Percentiles rank a stretch among this genome's conserved stretches.
Conservation (phyloP, 1,139 yeast genomes). For the Diutina catenulata region DNA sequence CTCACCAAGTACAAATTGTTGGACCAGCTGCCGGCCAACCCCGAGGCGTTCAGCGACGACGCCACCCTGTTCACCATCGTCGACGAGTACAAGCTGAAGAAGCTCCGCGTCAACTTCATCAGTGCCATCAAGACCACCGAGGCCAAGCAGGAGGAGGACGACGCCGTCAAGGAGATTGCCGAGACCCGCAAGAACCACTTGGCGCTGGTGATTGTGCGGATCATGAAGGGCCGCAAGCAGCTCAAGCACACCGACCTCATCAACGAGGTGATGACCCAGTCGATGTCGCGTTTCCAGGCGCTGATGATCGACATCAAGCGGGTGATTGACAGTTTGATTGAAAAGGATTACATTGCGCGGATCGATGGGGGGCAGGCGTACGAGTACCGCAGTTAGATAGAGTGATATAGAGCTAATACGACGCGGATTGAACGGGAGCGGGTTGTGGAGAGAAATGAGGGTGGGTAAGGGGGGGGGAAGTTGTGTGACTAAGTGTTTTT, state of each 20-base stretch:
- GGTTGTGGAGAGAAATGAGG: too few relatives aligned
- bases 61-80: constrained; percentile 57
- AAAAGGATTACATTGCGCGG: constrained; percentile 75
- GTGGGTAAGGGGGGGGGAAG: too few relatives aligned
- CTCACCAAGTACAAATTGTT: constrained; percentile 70
- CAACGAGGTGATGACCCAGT: constrained; percentile 82
- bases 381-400: too few relatives aligned
- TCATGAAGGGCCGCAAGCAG: constrained; percentile 87
- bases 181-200: constrained; percentile 79
- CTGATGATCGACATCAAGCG: constrained; percentile 76
- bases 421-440: too few relatives aligned
- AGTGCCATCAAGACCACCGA: constrained; percentile 71
- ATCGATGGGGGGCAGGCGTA: constrained; percentile 64
- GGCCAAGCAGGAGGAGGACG: constrained; percentile 59
- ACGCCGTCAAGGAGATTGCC: constrained; percentile 73
- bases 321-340: constrained; percentile 77
- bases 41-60: constrained; percentile 14
- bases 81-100: constrained; percentile 75
- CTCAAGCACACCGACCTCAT: constrained; percentile 71
- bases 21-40: constrained; percentile 50
- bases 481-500: too few relatives aligned
- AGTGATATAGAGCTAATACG: too few relatives aligned
- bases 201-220: constrained; percentile 89
- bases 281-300: constrained; percentile 77
- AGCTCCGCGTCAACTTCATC: constrained; percentile 75